Base-by-base conservation (phyloP, 306 rosid genomes). In the Astragalus membranaceus region DNA sequence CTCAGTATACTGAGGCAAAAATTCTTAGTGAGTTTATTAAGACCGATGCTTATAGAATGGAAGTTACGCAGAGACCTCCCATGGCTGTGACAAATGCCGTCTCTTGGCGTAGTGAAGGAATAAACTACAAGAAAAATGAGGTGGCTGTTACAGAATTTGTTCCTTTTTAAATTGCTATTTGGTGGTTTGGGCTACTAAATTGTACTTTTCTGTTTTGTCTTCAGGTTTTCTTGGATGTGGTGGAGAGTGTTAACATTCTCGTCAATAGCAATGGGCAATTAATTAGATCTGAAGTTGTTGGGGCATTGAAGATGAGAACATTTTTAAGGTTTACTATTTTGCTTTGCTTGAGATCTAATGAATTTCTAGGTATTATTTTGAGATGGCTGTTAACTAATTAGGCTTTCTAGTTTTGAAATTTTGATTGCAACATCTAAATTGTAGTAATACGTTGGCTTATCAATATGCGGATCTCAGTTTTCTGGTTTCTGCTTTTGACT, bases 21-120 rank as follows among this genome's bases (percentile, higher is more conserved):
- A 92, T 92, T 84, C 93, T 92, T 20, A 88, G 96, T 17, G 98
- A 92, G 69, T 92, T 92, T 80, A 92, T 92, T 76, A 92, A 92
- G 86, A 92, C 98, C 0, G 96, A 92, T 82, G 98, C 98, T 72
- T 92, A 92, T 70, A 90, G 96, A 81, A 88, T 92, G 98, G 98
- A 92, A 70, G 96, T 88, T 65, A 87, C 88, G 3, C 98, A 92
- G 87, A 90, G 96, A 76, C 98, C 98, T 78, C 98, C 98, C 36
- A 92, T 92, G 98, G 98, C 98, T 8, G 98, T 92, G 44, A 92
- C 98, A 13, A 92, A 92, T 78, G 98, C 98, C 6, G 98, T 92
- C 49, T 92, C 98, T 56, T 92, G 98, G 98, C 98, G 96, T 39
- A 92, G 98, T 7, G 98, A 92, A 86, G 98, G 98, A 16, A 79